phyloP scores from a whole-genome alignment of 1,139 yeast genomes.

The Nakaseomyces glabratus region DNA sequence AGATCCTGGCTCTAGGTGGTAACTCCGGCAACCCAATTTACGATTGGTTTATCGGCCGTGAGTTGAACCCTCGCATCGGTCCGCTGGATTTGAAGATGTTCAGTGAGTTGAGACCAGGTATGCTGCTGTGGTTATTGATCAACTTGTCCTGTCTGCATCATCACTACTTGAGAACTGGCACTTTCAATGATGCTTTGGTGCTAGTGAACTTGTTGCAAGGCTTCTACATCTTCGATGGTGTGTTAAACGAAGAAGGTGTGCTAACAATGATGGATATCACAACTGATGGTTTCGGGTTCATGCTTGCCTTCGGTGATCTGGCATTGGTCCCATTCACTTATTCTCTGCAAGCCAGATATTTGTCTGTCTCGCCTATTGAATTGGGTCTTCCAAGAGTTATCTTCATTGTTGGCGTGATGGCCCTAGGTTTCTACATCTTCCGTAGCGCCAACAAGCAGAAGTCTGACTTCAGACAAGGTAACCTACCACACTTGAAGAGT shows the following conservation, averaged over 20 bases:
- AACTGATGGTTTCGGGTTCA: conserved; percentile 94
- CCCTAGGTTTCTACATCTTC: conserved; percentile 73
- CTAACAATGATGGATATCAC: conserved; percentile 92
- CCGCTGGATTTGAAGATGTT: conserved; percentile 79
- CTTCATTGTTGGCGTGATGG: conserved; percentile 38
- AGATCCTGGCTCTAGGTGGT: conserved; percentile 77
- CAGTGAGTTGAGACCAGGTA: conserved; percentile 92
- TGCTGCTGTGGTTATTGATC: conserved; percentile 75
- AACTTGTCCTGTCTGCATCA: conserved; percentile 74
- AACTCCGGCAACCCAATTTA: conserved; percentile 67
- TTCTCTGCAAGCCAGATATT: conserved; percentile 73
- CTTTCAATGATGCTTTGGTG: conserved; percentile 61
- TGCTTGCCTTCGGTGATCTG: conserved; percentile 91
- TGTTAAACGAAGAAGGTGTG: conserved; percentile 79
- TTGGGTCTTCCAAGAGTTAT: conserved; percentile 40
- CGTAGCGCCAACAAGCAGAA: conserved; percentile 78
- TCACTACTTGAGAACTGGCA: conserved; percentile 57
- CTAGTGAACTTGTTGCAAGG: conserved; percentile 64
- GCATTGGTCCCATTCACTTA: conserved; percentile 93
- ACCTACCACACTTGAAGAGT: conserved; percentile 53
- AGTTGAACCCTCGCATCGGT: conserved; percentile 85
- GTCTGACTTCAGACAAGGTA: conserved; percentile 72
- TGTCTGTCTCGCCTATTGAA: conserved; percentile 54
- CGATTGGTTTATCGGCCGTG: conserved; percentile 97
- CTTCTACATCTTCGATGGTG: conserved; percentile 84